phyloP scores from a whole-genome alignment of 2,329 filamentous ascomycete genomes.

The Daldinia sp. region DNA sequence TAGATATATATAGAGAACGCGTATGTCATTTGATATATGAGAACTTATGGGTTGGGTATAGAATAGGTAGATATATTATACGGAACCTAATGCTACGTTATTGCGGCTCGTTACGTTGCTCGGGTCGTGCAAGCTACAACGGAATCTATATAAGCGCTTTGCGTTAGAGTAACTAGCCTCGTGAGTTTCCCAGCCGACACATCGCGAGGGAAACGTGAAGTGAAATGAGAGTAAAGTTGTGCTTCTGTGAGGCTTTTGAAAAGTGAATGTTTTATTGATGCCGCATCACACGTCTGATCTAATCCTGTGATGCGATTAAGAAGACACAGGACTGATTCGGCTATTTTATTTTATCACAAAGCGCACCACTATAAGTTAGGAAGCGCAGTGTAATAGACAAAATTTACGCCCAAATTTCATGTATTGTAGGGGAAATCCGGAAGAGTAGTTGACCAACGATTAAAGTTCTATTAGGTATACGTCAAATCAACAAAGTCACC shows the following conservation, averaged over 20 bases:
- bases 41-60: background rate
- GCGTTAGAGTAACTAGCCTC: background rate
- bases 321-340: too few species aligned
- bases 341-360: too few species aligned
- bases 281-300: too few species aligned
- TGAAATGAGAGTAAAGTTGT: background rate
- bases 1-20: slow-evolving; percentile 17
- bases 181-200: background rate
- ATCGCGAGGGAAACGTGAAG: background rate
- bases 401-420: too few species aligned
- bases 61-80: background rate
- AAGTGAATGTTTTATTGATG: background rate
- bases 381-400: too few species aligned
- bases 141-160: background rate
- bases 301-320: too few species aligned
- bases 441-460: too few species aligned
- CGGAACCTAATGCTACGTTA: slow-evolving; percentile 1
- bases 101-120: slow-evolving; percentile 18
- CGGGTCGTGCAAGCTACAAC: background rate
- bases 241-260: background rate
- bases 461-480: too few species aligned
- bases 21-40: slow-evolving; percentile 7
- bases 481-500: too few species aligned
- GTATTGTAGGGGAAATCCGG: too few species aligned
- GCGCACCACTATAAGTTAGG: too few species aligned